Percentiles rank a stretch among this genome's conserved stretches.
Evolutionary conservation across 202 grass and related monocot species (phyloP).

Genomic region (Schoenoplectus triqueter): DNA sequence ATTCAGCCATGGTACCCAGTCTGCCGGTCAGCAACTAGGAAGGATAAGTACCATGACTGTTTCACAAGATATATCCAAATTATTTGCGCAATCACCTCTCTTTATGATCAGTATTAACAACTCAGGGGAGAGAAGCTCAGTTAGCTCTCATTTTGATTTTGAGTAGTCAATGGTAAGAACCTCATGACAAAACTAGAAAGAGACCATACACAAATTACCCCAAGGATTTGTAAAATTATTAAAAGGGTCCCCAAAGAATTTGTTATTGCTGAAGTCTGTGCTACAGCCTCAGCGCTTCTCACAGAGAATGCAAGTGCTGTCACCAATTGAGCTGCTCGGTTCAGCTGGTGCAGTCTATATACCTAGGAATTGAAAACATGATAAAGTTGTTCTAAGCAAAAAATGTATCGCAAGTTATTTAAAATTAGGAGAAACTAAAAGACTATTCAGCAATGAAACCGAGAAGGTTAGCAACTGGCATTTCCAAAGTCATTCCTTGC

Average conservation of each 20-base stretch:
- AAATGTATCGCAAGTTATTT: not conserved
- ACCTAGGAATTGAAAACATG: constrained; percentile 44
- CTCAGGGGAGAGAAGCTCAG: not conserved
- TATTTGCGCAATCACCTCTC: constrained; percentile 15
- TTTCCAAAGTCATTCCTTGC: not conserved
- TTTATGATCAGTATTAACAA: constrained; percentile 3
- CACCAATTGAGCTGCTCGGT: constrained; percentile 94
- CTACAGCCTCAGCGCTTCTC: constrained; percentile 75
- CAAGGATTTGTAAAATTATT: constrained; percentile 90
- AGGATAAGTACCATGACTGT: not conserved
- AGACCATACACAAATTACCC: constrained; percentile 91
- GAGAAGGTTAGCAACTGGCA: not conserved
- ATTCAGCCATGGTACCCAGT: not conserved
- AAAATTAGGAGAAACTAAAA: not conserved
- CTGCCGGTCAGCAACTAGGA: not conserved
- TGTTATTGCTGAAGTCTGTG: constrained; percentile 81
- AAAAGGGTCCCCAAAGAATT: constrained; percentile 84
- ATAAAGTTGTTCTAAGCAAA: not conserved
- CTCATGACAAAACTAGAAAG: constrained; percentile 96
- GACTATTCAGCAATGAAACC: not conserved
- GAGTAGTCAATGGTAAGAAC: constrained; percentile 72
- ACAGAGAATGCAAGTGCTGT: constrained; percentile 88
- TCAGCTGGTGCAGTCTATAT: constrained; percentile 94
- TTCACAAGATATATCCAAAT: not conserved
- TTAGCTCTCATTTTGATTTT: constrained; percentile 33